phyloP scores from a whole-genome alignment of 2,329 filamentous ascomycete species.

The Calonectria montana region DNA sequence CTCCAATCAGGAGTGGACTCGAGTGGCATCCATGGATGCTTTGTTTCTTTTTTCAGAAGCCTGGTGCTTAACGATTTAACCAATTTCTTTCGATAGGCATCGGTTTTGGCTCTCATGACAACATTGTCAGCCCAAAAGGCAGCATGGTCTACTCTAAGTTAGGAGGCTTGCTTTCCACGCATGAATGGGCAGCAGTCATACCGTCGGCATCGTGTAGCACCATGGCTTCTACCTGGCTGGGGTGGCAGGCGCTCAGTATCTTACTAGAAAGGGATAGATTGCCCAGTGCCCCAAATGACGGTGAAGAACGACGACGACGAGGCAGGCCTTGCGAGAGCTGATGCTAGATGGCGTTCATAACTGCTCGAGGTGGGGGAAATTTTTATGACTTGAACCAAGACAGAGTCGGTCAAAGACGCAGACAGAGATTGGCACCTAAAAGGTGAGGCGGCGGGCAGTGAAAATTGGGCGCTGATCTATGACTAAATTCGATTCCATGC shows the following conservation, averaged over 20 bases:
- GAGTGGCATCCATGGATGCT: neutral
- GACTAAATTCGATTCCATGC: neutral
- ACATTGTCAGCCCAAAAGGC: neutral
- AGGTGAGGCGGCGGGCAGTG: neutral
- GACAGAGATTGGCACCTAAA: neutral
- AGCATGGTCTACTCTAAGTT: neutral
- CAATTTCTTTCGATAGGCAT: neutral
- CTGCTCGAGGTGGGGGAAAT: neutral
- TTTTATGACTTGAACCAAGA: neutral
- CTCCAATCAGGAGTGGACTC: neutral
- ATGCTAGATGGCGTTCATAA: neutral
- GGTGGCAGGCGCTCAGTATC: neutral
- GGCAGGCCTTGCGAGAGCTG: neutral
- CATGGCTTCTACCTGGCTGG: neutral
- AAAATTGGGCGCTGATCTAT: conserved; percentile 3
- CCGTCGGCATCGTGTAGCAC: neutral
- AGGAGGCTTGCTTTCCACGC: neutral
- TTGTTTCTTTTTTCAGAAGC: neutral
- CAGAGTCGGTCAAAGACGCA: neutral
- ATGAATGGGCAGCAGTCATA: neutral
- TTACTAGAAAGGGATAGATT: neutral
- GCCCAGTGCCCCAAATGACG: neutral
- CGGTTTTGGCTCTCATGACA: neutral
- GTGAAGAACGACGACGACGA: neutral
- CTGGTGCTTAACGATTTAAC: neutral